Evolutionary conservation across 306 rosid genomes (phyloP).

Genomic region (Hippophae rhamnoides): DNA sequence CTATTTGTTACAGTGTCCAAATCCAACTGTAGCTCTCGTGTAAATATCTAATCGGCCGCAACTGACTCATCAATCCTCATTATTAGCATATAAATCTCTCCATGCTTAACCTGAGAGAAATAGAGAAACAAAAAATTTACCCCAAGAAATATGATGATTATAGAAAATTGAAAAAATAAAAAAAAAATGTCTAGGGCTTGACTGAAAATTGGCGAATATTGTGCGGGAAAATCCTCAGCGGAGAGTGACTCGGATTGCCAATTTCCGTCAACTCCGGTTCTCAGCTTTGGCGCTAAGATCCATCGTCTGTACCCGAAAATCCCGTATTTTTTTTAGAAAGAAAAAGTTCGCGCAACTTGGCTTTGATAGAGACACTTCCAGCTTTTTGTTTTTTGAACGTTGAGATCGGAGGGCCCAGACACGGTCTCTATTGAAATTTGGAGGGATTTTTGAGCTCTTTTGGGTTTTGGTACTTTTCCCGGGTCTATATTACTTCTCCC

Average conservation of each 20-base stretch:
- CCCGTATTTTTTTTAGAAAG: constrained; percentile 39
- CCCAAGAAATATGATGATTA: not conserved
- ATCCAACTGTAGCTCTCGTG: not conserved
- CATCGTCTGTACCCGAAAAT: constrained; percentile 37
- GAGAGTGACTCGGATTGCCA: constrained; percentile 33
- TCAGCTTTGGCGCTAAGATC: constrained; percentile 34
- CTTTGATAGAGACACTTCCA: constrained; percentile 34
- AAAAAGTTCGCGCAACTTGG: constrained; percentile 24
- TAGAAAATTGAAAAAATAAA: not conserved
- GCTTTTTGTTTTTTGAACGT: constrained; percentile 45
- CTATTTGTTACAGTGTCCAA: too few relatives aligned
- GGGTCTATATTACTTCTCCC: constrained; percentile 2
- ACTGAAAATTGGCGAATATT: constrained; percentile 40
- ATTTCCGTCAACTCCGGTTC: constrained; percentile 48
- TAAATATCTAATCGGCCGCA: constrained; percentile 8
- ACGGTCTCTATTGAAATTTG: constrained; percentile 36
- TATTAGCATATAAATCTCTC: constrained; percentile 11
- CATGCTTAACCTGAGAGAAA: constrained; percentile 13
- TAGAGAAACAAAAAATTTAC: not conserved
- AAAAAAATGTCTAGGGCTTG: constrained; percentile 45
- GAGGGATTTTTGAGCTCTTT: constrained; percentile 36
- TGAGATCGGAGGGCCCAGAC: constrained; percentile 72
- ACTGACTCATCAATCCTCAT: not conserved
- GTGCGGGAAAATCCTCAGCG: constrained; percentile 21
- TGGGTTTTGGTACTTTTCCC: constrained; percentile 26